Base-by-base conservation (phyloP, 2,329 filamentous ascomycete species). In the Neonectria ditissima region DNA sequence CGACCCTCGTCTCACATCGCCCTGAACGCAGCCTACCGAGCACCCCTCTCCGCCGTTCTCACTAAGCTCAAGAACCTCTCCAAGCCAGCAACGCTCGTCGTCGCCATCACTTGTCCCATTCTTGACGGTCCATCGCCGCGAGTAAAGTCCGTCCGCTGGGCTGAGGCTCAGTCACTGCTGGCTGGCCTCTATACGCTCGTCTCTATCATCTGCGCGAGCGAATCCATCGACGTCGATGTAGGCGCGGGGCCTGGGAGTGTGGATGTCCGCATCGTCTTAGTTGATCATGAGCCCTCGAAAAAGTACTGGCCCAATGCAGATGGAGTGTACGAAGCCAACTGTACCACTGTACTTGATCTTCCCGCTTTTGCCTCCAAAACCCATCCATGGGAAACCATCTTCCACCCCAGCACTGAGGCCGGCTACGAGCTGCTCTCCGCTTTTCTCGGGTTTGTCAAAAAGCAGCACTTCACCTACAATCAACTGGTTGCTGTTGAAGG, bases 111-210 rank as follows among this genome's bases (percentile, higher is more conserved):
- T 2, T 86, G 86, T 51, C 87, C 90, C 2, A 82, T 91, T 55
- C 83, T 94, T 13, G 80, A 83, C 50, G 84, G 86, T 20, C 79
- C 80, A 32, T 80, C 82, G 24, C 79, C 80, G 22, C 59, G 55
- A 20, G 44, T 48, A 37, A 84, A 65, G 43, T 86, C 70, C 81
- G 85, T 24, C 80, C 81, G 87, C 18, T 97, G 94, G 85, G 75
- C 83, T 34, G 80, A 84, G n/a, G 86, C 89, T 0, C 93, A 97
- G 77, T 83, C 85, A n/a, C 82, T 95, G 5, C 80, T 97, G 22
- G 91, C 92, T 3, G 87, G 87, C 26, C 76, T 97, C 24, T 98
- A 98, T 83, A 89, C 89, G 72, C 84, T 97, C 53, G 82, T 96
- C 59, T 91, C 91, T 34, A 81, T 89, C 48, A 82, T 93, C n/a